Conservation (phyloP, 2,329 filamentous ascomycete genomes). For the Penicillium sp. region DNA sequence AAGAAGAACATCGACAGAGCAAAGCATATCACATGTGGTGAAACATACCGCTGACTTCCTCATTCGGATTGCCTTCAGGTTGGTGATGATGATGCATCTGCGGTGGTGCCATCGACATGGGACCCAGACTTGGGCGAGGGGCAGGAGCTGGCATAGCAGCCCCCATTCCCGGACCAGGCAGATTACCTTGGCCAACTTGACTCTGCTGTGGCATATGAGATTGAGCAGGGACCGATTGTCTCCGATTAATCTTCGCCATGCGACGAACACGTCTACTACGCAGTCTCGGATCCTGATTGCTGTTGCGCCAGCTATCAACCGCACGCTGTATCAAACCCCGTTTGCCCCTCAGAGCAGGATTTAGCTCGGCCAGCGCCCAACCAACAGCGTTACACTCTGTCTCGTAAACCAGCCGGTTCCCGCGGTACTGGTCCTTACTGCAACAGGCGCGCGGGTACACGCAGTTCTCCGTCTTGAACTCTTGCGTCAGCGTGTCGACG, state of each 20-base stretch:
- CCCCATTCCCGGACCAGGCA: conserved; percentile 57
- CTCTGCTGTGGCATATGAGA: conserved; percentile 51
- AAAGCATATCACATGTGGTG: conserved; percentile 72
- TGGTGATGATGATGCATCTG: conserved; percentile 72
- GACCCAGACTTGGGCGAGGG: conserved; percentile 43
- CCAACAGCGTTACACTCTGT: conserved; percentile 99
- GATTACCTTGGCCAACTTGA: not conserved
- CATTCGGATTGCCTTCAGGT: conserved; percentile 61
- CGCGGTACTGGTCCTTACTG: conserved; percentile 91
- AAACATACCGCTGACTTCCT: conserved; percentile 96
- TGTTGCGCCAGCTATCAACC: conserved; percentile 98
- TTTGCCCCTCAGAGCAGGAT: conserved; percentile 87
- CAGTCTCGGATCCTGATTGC: conserved; percentile 90
- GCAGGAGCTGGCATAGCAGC: conserved; percentile 53
- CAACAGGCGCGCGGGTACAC: conserved; percentile 96
- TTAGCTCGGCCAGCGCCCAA: conserved; percentile 94
- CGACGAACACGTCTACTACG: conserved; percentile 87
- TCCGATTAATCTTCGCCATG: conserved; percentile 92
- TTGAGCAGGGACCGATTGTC: conserved; percentile 66
- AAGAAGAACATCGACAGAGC: conserved; percentile 6
- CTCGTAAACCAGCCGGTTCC: conserved; percentile 93
- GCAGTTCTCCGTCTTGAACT: conserved; percentile 98
- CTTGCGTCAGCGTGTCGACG: conserved; percentile 75
- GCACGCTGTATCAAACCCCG: conserved; percentile 93
- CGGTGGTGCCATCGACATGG: conserved; percentile 67